A percentile compares a stretch with the other conserved stretches of the same genome.
phyloP scores from a whole-genome alignment of 768 basidiomycete genomes.

The Mycena rebaudengoi region DNA sequence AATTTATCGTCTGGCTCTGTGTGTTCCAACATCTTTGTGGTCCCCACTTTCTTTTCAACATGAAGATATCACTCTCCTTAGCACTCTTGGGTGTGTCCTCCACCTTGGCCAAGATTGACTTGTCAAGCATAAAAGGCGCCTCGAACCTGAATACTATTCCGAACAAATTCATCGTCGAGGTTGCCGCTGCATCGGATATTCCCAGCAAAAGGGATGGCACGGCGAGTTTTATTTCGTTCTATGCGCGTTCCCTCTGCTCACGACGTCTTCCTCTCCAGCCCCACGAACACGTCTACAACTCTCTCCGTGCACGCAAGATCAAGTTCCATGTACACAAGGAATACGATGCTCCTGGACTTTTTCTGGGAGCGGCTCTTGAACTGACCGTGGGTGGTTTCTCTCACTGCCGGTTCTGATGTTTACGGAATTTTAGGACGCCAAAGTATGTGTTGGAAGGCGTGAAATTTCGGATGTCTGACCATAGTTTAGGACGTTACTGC shows the following conservation, averaged over 20 bases:
- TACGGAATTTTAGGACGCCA: slow-evolving; percentile 30
- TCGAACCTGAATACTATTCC: slow-evolving; percentile 49
- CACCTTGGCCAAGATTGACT: slow-evolving; percentile 38
- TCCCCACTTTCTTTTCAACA: too few species aligned
- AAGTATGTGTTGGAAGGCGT: slow-evolving; percentile 33
- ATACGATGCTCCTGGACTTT: slow-evolving; percentile 60
- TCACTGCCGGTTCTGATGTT: neutral
- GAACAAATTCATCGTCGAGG: slow-evolving; percentile 67
- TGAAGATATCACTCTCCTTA: slow-evolving; percentile 44
- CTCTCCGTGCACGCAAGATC: slow-evolving; percentile 52
- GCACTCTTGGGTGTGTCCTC: slow-evolving; percentile 37
- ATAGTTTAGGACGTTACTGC: slow-evolving; percentile 53
- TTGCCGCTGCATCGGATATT: slow-evolving; percentile 50
- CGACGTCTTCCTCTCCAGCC: slow-evolving; percentile 40
- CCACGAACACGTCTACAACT: slow-evolving; percentile 60
- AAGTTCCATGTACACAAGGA: slow-evolving; percentile 57
- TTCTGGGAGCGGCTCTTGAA: slow-evolving; percentile 66
- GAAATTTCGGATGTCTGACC: neutral
- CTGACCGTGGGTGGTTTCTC: slow-evolving; percentile 46
- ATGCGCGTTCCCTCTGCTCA: too few species aligned
- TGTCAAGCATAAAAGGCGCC: slow-evolving; percentile 48
- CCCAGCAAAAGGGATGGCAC: slow-evolving; percentile 44
- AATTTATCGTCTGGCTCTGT: too few species aligned
- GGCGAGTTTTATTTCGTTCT: slow-evolving; percentile 6
- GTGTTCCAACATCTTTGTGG: too few species aligned